Base-by-base conservation (phyloP, 805 yeast genomes). In the Jamesozyma jinghongensis region DNA sequence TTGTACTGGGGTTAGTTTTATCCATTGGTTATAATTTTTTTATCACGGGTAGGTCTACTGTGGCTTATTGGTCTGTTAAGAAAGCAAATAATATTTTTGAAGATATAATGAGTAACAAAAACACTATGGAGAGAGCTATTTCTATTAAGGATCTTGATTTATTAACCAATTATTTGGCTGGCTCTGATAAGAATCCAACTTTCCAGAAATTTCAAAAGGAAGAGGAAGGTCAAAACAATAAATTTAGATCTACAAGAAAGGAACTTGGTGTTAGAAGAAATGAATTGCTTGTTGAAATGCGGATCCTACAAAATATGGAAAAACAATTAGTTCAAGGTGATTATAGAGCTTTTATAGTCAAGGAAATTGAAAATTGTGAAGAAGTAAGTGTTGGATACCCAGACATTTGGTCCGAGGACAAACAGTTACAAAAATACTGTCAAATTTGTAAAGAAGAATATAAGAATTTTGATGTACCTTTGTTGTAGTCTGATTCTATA, bases 181-280 rank as follows among this genome's bases (percentile, higher is more conserved):
- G 50, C 11, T 61, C 67, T n/a, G 46, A 59, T 4, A 31, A 33
- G 2, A 52, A 56, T 25, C 41, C 52, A 2, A 57, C 58, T 1
- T 68, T 68, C 40, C 46, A 53, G 14, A 63, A 65, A 40, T 72
- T 66, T 49, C 41, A 53, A 20, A 39, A 46, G 3, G 28, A 31
- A 3, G 19, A 33, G 20, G 37, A 35, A 3, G 29, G 36, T 1
- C 53, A 53, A 29, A 38, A 42, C 4, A 44, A 51, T 29, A 52
- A 51, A 39, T 56, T 54, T 37, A 54, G 59, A 46, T 55, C 57
- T 12, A 48, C 63, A 2, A 59, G 61, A 38, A 63, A 65, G 36
- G 82, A 79, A 26, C 65, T 82, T 20, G 90, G 90, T 0, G 57
- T 80, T 11, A 73, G 74, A 53, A 67, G 97, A 40, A 84, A 85